These are phyloP conservation scores for Incumbomyces lentus DNA, from an alignment of 2,329 filamentous ascomycete species.

Conservation along the genomic window DNA sequence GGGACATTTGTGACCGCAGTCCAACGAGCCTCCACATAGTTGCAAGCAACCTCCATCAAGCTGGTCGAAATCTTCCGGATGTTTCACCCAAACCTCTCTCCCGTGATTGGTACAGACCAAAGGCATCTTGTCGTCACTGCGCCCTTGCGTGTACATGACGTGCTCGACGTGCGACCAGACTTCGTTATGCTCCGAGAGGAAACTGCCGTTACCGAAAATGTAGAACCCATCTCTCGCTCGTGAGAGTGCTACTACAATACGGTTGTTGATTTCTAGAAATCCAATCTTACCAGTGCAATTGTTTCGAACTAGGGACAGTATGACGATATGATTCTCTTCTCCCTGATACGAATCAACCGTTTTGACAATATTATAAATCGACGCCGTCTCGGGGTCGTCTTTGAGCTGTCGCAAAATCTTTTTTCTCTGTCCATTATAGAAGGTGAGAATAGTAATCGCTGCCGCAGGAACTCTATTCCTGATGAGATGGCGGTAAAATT, in stretches of 20 bases:
- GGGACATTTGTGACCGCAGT: slow-evolving; percentile 45
- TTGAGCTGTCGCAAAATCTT: slow-evolving; percentile 43
- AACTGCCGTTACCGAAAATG: slow-evolving; percentile 65
- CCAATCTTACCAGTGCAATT: slow-evolving; percentile 51
- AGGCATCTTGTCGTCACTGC: slow-evolving; percentile 46
- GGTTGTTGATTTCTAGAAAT: slow-evolving; percentile 58
- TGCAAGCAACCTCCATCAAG: slow-evolving; percentile 44
- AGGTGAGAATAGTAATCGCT: slow-evolving; percentile 71
- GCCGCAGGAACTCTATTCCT: slow-evolving; percentile 51
- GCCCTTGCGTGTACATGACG: slow-evolving; percentile 29
- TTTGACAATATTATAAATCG: slow-evolving; percentile 49
- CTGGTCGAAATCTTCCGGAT: slow-evolving; percentile 18
- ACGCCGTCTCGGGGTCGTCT: slow-evolving; percentile 30
- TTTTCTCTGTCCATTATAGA: slow-evolving; percentile 76
- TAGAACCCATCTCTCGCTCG: slow-evolving; percentile 72
- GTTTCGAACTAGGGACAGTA: slow-evolving; percentile 72
- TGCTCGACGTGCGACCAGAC: slow-evolving; percentile 44
- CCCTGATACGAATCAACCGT: slow-evolving; percentile 88
- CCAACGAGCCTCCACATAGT: slow-evolving; percentile 34
- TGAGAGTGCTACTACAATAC: slow-evolving; percentile 53
- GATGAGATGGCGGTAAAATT: slow-evolving; percentile 61
- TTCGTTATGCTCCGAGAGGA: slow-evolving; percentile 36
- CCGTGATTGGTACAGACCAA: slow-evolving; percentile 54
- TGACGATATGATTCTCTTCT: slow-evolving; percentile 75
- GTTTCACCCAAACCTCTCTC: slow-evolving; percentile 40